Evolutionary conservation across 352 stramenopile species (phyloP).

Genomic region (Phytopythium cucurbitacearum): DNA sequence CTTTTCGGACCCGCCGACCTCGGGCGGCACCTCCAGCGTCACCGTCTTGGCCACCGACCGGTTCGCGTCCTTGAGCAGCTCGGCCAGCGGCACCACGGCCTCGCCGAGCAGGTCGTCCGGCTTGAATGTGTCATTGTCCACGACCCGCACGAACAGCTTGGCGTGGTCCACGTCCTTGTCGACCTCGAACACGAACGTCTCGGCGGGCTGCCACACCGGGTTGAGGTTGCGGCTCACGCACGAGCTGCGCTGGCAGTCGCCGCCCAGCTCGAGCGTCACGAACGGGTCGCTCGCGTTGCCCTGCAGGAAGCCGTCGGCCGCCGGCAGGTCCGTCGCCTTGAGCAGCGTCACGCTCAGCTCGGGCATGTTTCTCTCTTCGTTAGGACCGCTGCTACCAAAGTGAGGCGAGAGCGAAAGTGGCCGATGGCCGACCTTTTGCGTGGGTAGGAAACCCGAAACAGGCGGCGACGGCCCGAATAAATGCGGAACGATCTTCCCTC

Average conservation of each 20-base stretch:
- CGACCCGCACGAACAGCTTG: conserved; percentile 51
- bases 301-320: conserved; percentile 53
- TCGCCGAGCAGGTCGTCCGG: conserved; percentile 55
- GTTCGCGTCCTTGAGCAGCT: conserved; percentile 45
- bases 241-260: conserved; percentile 45
- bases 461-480: too few species aligned
- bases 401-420: background rate
- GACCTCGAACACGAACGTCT: conserved; percentile 73
- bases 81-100: conserved; percentile 41
- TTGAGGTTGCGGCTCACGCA: conserved; percentile 45
- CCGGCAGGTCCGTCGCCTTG: conserved; percentile 55
- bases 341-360: conserved; percentile 65
- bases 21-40: conserved; percentile 36
- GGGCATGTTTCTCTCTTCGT: conserved; percentile 28
- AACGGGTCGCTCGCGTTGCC: conserved; percentile 70
- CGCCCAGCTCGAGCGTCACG: conserved; percentile 52
- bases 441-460: too few species aligned
- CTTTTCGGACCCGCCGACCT: conserved; percentile 32
- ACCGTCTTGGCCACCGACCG: conserved; percentile 46
- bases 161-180: conserved; percentile 24
- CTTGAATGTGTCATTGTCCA: conserved; percentile 70
- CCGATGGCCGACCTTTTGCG: too few species aligned
- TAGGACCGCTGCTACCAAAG: background rate
- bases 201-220: conserved; percentile 65
- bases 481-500: too few species aligned